phyloP scores from a whole-genome alignment of 768 basidiomycete species.

The Naematelia encephala region DNA sequence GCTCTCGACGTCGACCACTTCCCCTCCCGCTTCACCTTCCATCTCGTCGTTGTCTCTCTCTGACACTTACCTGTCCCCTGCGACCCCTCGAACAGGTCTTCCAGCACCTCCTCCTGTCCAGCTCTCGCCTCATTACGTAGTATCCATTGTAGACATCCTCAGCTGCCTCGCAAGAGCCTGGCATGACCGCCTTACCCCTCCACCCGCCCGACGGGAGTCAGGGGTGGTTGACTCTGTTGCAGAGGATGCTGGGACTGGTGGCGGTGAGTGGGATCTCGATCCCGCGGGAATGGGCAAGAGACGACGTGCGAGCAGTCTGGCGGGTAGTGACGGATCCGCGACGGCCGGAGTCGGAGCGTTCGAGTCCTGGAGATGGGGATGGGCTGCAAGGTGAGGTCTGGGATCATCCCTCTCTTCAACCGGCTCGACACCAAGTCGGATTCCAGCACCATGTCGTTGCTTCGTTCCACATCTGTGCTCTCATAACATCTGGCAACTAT shows the following conservation, averaged over 20 bases:
- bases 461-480: too few species aligned
- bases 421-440: too few species aligned
- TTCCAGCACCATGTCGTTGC: too few species aligned
- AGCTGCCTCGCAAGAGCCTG: slow-evolving; percentile 20
- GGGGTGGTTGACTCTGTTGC: not conserved
- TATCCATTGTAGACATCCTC: slow-evolving; percentile 31
- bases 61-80: not conserved
- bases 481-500: too few species aligned
- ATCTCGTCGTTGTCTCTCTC: slow-evolving; percentile 12
- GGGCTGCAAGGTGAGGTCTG: not conserved
- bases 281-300: slow-evolving; percentile 9
- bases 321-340: slow-evolving; percentile 1
- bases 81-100: slow-evolving; percentile 4
- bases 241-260: not conserved
- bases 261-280: slow-evolving; percentile 12
- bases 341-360: not conserved
- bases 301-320: slow-evolving; percentile 13
- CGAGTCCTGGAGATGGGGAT: slow-evolving; percentile 12
- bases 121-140: slow-evolving; percentile 33
- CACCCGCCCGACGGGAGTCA: slow-evolving; percentile 1
- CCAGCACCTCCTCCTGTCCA: slow-evolving; percentile 21
- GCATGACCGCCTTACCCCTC: slow-evolving; percentile 15
- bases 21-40: slow-evolving; percentile 2
- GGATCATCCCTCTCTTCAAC: not conserved
- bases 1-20: slow-evolving; percentile 4